Percentiles rank a stretch among this genome's conserved stretches.
Evolutionary conservation across 441 rosid genomes (phyloP).

Genomic region (Adansonia grandidieri): DNA sequence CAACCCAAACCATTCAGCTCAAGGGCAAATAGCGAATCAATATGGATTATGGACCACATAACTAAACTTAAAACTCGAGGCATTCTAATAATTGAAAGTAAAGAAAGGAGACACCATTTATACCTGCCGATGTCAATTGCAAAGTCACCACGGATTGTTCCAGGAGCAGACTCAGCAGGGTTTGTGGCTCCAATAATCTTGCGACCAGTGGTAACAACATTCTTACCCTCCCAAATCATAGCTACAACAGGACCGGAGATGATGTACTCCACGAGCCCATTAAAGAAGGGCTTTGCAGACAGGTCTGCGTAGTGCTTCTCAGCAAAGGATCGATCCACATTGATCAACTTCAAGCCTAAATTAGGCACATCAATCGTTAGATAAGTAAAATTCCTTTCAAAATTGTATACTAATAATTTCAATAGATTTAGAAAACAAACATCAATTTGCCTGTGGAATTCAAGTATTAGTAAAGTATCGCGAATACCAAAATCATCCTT

Average conservation of each 20-base stretch:
- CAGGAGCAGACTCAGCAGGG: slow-evolving; percentile 89
- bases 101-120: not conserved
- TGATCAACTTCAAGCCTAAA: slow-evolving; percentile 49
- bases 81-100: not conserved
- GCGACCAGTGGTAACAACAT: slow-evolving; percentile 72
- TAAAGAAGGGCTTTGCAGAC: slow-evolving; percentile 82
- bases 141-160: slow-evolving; percentile 92
- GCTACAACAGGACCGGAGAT: slow-evolving; percentile 96
- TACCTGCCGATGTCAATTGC: slow-evolving; percentile 87
- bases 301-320: slow-evolving; percentile 82
- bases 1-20: not conserved
- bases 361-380: no score
- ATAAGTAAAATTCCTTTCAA: no score
- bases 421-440: no score
- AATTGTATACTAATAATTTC: no score
- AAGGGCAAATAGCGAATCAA: not conserved
- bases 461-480: no score
- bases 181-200: slow-evolving; percentile 93
- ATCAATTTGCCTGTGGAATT: no score
- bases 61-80: not conserved
- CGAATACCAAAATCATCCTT: not conserved
- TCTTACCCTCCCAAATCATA: slow-evolving; percentile 95
- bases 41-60: not conserved
- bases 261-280: slow-evolving; percentile 75
- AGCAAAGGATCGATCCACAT: slow-evolving; percentile 73